Percentiles rank a stretch among this genome's conserved stretches.
These are phyloP conservation scores for Fusarium papillatum DNA, from an alignment of 2,329 filamentous ascomycete species.

Conservation along the genomic window DNA sequence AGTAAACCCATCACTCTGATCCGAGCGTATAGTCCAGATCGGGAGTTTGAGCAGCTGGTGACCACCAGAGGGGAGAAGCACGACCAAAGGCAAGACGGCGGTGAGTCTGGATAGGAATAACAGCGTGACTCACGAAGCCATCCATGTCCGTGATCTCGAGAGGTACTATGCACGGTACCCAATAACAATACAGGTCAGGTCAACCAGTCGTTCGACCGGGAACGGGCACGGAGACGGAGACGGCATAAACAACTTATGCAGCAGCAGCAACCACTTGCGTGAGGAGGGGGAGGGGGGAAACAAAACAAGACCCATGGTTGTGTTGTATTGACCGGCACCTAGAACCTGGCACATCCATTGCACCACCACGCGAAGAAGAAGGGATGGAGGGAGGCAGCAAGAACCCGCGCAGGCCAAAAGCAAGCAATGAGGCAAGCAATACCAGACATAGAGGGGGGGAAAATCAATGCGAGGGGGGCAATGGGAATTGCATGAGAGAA, in stretches of 20 bases:
- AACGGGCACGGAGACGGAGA: slow-evolving; percentile 1
- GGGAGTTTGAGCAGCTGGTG: slow-evolving; percentile 12
- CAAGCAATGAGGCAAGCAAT: not conserved
- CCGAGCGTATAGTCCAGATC: slow-evolving; percentile 9
- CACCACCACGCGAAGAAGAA: slow-evolving; percentile 12
- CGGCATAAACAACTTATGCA: not conserved
- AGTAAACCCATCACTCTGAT: slow-evolving; percentile 18
- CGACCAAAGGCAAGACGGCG: slow-evolving; percentile 19
- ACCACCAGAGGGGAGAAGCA: slow-evolving; percentile 2
- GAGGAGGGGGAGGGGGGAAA: not conserved
- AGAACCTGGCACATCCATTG: slow-evolving; percentile 13
- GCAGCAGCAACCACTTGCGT: not conserved
- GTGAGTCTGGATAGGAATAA: slow-evolving; percentile 21
- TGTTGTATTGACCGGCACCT: slow-evolving; percentile 2
- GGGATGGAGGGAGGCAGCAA: slow-evolving; percentile 2
- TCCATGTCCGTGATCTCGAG: slow-evolving; percentile 10
- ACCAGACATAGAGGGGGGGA: not conserved
- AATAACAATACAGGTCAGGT: slow-evolving; percentile 15
- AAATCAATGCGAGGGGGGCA: slow-evolving; percentile 4
- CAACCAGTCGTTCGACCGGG: slow-evolving; percentile 18
- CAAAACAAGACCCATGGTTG: slow-evolving; percentile 1
- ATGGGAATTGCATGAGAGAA: not conserved
- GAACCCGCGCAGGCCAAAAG: not conserved
- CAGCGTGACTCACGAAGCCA: slow-evolving; percentile 27
- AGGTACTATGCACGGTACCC: not conserved